Percentiles rank a stretch among this genome's conserved stretches.
phyloP scores from a whole-genome alignment of 768 basidiomycete species.

The Dentipellis sp. region DNA sequence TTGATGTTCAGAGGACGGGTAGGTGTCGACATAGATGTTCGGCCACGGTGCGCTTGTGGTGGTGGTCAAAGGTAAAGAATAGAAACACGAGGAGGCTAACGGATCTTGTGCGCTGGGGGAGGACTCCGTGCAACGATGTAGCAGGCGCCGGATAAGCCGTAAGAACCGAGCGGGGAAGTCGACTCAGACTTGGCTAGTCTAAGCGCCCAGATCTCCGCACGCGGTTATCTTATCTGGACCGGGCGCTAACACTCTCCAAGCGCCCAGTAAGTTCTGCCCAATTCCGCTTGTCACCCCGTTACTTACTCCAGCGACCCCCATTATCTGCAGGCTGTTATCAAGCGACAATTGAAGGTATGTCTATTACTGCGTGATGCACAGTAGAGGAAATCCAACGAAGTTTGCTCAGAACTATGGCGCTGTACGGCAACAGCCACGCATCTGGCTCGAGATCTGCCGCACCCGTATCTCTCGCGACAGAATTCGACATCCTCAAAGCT shows the following conservation, averaged over 20 bases:
- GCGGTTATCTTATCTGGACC: too few relatives aligned
- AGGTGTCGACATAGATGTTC: slow-evolving; percentile 9
- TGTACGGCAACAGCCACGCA: neutral
- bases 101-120: neutral
- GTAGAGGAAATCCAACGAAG: too few relatives aligned
- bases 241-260: too few relatives aligned
- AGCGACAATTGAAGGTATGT: too few relatives aligned
- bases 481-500: slow-evolving; percentile 70
- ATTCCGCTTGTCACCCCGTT: too few relatives aligned
- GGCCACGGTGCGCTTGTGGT: neutral
- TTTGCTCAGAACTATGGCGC: neutral
- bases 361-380: too few relatives aligned
- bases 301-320: too few relatives aligned
- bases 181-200: too few relatives aligned
- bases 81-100: neutral
- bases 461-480: slow-evolving; percentile 23
- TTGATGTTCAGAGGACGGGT: slow-evolving; percentile 17
- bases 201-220: too few relatives aligned
- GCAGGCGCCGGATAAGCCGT: neutral
- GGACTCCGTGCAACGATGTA: neutral
- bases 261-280: too few relatives aligned
- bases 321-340: too few relatives aligned
- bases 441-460: neutral
- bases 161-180: neutral
- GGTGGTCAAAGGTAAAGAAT: neutral